Percentiles rank a stretch among this genome's conserved stretches.
Conservation (phyloP, 1,284 basidiomycete species). For the Sporisorium exsertum region DNA sequence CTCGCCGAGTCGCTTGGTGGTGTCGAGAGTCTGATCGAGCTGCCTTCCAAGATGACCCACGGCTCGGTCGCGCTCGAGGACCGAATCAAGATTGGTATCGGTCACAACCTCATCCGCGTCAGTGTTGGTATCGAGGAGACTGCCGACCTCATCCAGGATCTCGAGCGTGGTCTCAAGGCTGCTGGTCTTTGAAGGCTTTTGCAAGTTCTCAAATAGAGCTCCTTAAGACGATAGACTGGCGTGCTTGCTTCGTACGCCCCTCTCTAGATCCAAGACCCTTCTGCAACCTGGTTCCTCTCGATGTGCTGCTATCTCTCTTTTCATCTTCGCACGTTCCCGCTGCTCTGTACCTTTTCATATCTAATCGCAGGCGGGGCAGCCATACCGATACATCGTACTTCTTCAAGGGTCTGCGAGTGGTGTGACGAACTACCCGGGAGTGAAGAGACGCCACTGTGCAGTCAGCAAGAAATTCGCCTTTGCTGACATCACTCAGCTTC, state of each 20-base stretch:
- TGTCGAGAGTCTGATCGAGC: slow-evolving; percentile 88
- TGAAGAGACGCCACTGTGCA: too few species aligned
- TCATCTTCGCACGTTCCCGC: not conserved
- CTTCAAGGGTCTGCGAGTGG: too few species aligned
- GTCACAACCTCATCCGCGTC: slow-evolving; percentile 82
- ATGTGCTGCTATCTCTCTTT: not conserved
- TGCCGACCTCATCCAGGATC: slow-evolving; percentile 82
- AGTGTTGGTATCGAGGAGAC: slow-evolving; percentile 90
- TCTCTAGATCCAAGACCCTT: not conserved
- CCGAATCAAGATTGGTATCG: slow-evolving; percentile 73
- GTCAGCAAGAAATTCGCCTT: not conserved
- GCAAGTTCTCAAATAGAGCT: not conserved
- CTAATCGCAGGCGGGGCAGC: not conserved
- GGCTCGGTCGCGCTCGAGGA: slow-evolving; percentile 78
- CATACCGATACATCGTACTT: not conserved
- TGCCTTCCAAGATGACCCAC: slow-evolving; percentile 70
- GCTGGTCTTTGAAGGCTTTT: slow-evolving; percentile 27
- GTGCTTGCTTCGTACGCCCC: not conserved
- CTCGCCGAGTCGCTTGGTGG: slow-evolving; percentile 92
- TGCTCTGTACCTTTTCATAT: not conserved
- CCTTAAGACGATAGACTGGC: not conserved
- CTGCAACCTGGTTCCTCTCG: not conserved
- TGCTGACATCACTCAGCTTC: slow-evolving; percentile 10
- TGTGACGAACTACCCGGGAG: too few species aligned
- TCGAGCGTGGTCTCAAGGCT: slow-evolving; percentile 76